These are phyloP conservation scores for Madurella fahalii DNA, from an alignment of 2,329 filamentous ascomycete genomes.

Conservation along the genomic window DNA sequence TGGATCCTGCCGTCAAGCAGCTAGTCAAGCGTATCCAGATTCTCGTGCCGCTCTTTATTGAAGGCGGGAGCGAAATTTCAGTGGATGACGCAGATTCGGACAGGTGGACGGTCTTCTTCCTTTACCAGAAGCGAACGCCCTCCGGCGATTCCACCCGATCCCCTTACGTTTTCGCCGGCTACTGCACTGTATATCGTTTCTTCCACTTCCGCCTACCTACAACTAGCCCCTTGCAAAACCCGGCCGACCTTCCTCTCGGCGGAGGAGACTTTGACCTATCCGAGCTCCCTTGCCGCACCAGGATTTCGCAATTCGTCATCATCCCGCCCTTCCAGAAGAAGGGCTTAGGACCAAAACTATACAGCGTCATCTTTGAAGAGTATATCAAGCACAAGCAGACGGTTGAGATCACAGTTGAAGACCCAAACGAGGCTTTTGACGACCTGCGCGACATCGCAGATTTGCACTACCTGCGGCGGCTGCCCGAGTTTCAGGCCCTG, in stretches of 20 bases:
- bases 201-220: constrained; percentile 56
- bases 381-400: constrained; percentile 66
- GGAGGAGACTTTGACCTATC: constrained; percentile 47
- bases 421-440: constrained; percentile 84
- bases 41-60: constrained; percentile 81
- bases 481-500: constrained; percentile 55
- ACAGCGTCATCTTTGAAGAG: constrained; percentile 70
- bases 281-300: constrained; percentile 68
- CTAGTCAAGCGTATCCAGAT: constrained; percentile 80
- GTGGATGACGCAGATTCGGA: constrained; percentile 67
- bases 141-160: constrained; percentile 41
- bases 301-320: constrained; percentile 91
- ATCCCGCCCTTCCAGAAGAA: constrained; percentile 80
- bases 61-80: constrained; percentile 75
- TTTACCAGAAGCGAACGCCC: constrained; percentile 63
- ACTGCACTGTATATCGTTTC: constrained; percentile 85
- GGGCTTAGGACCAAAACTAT: constrained; percentile 76
- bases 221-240: constrained; percentile 37
- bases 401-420: constrained; percentile 85
- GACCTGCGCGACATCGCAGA: constrained; percentile 74
- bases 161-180: constrained; percentile 81
- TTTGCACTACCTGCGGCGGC: constrained; percentile 57
- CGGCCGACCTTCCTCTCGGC: constrained; percentile 43
- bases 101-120: constrained; percentile 88
- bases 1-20: constrained; percentile 63